phyloP scores from a whole-genome alignment of 495 filamentous ascomycete genomes.

The Xanthoparmelia taractica region DNA sequence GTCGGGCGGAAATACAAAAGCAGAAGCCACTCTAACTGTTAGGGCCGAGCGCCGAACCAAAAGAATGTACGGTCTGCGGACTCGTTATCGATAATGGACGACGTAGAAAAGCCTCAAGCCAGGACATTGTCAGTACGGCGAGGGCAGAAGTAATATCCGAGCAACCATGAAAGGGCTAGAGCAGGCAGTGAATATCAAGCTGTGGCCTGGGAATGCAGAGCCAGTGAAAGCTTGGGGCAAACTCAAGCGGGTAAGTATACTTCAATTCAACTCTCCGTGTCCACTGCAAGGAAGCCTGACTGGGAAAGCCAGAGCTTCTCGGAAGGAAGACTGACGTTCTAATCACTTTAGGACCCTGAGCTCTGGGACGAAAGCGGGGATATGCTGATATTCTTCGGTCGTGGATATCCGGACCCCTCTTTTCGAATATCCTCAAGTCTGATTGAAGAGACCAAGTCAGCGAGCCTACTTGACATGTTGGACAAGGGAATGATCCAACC shows the following conservation, averaged over 20 bases:
- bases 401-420: slow-evolving; percentile 40
- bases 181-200: slow-evolving; percentile 23
- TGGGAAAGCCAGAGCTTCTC: not conserved
- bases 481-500: not conserved
- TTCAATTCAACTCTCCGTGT: not conserved
- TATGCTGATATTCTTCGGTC: slow-evolving; percentile 50
- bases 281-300: not conserved
- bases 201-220: slow-evolving; percentile 20
- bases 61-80: not conserved
- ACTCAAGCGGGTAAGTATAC: slow-evolving; percentile 15
- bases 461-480: slow-evolving; percentile 13
- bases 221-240: slow-evolving; percentile 23
- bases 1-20: not conserved
- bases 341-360: slow-evolving; percentile 49
- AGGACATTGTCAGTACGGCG: not conserved
- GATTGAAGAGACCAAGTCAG: slow-evolving; percentile 35
- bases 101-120: not conserved
- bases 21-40: not conserved
- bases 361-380: slow-evolving; percentile 57
- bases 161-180: slow-evolving; percentile 21
- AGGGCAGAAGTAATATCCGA: not conserved
- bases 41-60: not conserved
- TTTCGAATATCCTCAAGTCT: slow-evolving; percentile 51
- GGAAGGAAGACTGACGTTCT: not conserved
- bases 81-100: not conserved